Percentiles rank a stretch among this genome's conserved stretches.
Evolutionary conservation across 306 rosid genomes (phyloP).

Genomic region (Pueraria montana): DNA sequence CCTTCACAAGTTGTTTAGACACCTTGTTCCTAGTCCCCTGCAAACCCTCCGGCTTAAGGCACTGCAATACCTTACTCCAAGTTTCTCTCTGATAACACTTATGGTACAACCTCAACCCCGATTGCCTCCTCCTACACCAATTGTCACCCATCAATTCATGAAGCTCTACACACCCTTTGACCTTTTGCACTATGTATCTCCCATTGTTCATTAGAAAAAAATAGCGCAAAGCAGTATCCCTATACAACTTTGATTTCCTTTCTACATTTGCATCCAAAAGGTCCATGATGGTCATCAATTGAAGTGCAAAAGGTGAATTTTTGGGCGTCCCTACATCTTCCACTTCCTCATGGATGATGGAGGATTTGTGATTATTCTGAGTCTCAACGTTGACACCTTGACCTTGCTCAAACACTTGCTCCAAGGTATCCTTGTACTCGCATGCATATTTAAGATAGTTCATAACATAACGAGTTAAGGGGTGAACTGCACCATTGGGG

Average conservation of each 20-base stretch:
- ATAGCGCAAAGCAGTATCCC: conserved; percentile 59
- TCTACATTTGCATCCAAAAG: conserved; percentile 72
- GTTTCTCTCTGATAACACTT: conserved; percentile 82
- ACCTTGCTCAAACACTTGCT: conserved; percentile 60
- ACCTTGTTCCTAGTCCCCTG: conserved; percentile 61
- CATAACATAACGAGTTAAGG: conserved; percentile 83
- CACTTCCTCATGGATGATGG: neutral
- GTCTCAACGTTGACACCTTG: neutral
- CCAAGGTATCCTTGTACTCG: conserved; percentile 77
- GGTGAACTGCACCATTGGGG: conserved; percentile 84
- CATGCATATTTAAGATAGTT: conserved; percentile 82
- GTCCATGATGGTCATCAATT: conserved; percentile 64
- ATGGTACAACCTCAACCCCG: conserved; percentile 68
- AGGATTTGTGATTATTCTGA: neutral
- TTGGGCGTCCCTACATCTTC: conserved; percentile 24
- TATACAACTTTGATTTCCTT: conserved; percentile 70
- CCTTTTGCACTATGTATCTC: conserved; percentile 80
- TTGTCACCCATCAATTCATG: conserved; percentile 72
- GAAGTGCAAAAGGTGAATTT: conserved; percentile 60
- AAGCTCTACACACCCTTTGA: conserved; percentile 71
- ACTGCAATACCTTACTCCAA: conserved; percentile 72
- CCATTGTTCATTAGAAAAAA: conserved; percentile 90
- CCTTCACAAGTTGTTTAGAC: conserved; percentile 69
- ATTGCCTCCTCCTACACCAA: conserved; percentile 76
- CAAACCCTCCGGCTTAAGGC: conserved; percentile 72